Percentiles rank a stretch among this genome's conserved stretches.
Evolutionary conservation across 2,329 filamentous ascomycete genomes (phyloP).

Genomic region (Aspergillus flavus): DNA sequence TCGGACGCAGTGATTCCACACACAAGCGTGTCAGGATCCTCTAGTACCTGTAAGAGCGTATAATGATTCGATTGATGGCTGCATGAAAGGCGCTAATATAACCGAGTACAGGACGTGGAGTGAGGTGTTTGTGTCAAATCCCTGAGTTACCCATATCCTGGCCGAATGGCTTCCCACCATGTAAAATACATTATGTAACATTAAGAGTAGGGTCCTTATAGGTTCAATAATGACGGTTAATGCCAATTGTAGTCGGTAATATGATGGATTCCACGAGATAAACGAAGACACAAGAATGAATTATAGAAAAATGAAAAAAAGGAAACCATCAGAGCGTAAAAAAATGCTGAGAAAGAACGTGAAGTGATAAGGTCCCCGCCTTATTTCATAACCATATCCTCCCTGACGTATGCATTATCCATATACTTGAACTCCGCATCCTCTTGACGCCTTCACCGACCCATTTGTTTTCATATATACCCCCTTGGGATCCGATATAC

Average conservation of each 20-base stretch:
- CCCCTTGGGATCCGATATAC: neutral
- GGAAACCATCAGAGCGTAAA: neutral
- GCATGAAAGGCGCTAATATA: neutral
- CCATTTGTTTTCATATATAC: neutral
- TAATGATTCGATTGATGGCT: no score
- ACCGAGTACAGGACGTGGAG: neutral
- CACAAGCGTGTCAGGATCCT: no score
- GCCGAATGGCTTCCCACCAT: neutral
- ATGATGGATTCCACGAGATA: neutral
- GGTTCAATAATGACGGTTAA: neutral
- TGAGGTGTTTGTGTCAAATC: neutral
- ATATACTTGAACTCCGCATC: constrained; percentile 1
- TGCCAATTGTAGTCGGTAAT: neutral
- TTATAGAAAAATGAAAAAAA: neutral
- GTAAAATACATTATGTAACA: neutral
- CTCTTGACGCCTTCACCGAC: constrained; percentile 1
- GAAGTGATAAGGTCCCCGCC: neutral
- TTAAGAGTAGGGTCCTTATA: neutral
- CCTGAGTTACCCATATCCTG: neutral
- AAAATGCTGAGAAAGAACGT: neutral
- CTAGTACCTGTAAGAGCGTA: no score
- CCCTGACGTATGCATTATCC: neutral
- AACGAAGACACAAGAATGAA: neutral
- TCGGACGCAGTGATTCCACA: no score
- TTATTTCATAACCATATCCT: neutral